Evolutionary conservation across 805 yeast species (phyloP).

Genomic region (Blastobotrys robertii): DNA sequence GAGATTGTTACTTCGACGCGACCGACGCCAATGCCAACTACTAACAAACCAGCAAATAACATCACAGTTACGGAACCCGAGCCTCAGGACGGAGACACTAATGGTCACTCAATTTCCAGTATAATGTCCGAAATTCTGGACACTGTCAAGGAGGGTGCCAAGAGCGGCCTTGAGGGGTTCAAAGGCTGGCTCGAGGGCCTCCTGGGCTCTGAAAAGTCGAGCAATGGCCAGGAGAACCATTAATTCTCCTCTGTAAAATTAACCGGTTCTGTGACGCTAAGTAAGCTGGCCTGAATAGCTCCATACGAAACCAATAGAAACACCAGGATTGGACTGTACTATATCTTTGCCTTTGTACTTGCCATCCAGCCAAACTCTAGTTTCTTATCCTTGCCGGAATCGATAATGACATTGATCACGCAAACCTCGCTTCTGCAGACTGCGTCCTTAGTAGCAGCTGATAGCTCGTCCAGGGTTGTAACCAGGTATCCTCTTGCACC

Average conservation of each 20-base stretch:
- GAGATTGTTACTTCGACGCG: no score
- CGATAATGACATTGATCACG: conserved; percentile 52
- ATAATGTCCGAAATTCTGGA: not conserved
- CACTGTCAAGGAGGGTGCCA: not conserved
- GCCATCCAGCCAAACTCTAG: conserved; percentile 63
- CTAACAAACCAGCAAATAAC: not conserved
- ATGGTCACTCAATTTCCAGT: no score
- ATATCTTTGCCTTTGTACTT: conserved; percentile 32
- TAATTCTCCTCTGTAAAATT: no score
- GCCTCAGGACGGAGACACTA: not conserved
- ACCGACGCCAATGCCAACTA: no score
- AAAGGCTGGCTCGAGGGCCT: conserved; percentile 9
- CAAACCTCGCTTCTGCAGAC: conserved; percentile 29
- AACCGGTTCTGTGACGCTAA: not conserved
- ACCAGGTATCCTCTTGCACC: conserved; percentile 49
- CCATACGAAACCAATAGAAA: not conserved
- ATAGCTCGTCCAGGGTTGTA: conserved; percentile 33
- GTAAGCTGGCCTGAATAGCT: not conserved
- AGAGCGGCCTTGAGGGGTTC: conserved; percentile 7
- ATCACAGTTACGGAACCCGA: not conserved
- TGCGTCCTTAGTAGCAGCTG: conserved; percentile 27
- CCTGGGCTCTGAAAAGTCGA: conserved; percentile 8
- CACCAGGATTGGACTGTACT: not conserved
- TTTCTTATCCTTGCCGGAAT: conserved; percentile 44
- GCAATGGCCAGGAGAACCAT: not conserved